phyloP scores from a whole-genome alignment of 257 asterid species.

The Cinchona pubescens region DNA sequence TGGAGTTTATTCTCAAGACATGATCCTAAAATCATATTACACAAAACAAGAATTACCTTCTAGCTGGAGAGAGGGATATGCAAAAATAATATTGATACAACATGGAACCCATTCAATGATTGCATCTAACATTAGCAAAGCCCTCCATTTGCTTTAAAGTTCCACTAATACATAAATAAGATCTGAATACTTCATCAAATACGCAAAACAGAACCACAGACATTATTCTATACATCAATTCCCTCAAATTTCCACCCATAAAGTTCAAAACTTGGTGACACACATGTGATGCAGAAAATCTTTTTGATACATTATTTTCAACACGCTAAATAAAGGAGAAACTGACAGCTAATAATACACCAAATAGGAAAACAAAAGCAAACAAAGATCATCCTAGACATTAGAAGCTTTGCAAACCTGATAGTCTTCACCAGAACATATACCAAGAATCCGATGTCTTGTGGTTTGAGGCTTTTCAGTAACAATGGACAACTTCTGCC shows the following conservation, averaged over 20 bases:
- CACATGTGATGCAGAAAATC: not conserved
- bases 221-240: not conserved
- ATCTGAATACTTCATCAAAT: not conserved
- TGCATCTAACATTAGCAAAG: not conserved
- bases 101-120: too few species aligned
- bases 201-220: not conserved
- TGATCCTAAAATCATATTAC: not conserved
- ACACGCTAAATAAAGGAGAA: not conserved
- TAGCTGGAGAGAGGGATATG: too few species aligned
- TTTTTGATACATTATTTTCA: too few species aligned
- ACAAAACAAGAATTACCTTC: too few species aligned
- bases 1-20: not conserved
- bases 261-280: not conserved
- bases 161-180: not conserved
- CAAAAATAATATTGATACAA: too few species aligned
- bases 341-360: not conserved
- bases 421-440: constrained; percentile 75
- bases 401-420: constrained; percentile 49
- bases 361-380: not conserved
- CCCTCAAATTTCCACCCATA: not conserved
- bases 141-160: not conserved
- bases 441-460: constrained; percentile 85
- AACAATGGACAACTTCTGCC: constrained; percentile 86
- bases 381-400: not conserved
- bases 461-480: constrained; percentile 98